These are phyloP conservation scores for Copromyces sp. DNA, from an alignment of 495 filamentous ascomycete species.

Conservation along the genomic window DNA sequence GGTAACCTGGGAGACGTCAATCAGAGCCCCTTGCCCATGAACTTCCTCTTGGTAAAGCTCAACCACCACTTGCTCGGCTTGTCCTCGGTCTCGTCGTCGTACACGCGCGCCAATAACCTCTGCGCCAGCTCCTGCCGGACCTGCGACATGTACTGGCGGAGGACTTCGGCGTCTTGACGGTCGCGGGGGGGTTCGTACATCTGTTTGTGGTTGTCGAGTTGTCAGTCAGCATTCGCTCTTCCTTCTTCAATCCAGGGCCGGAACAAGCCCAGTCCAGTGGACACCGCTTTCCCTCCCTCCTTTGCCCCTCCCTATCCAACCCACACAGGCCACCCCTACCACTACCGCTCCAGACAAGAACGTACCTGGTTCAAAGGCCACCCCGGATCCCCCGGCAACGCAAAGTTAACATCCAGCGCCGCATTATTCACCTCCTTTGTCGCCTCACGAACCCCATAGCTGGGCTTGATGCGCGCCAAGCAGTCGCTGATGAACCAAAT, in stretches of 20 bases:
- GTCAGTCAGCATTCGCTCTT: not conserved
- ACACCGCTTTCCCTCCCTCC: too few relatives aligned
- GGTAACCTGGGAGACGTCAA: not conserved
- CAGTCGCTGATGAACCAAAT: constrained; percentile 89
- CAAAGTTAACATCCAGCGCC: constrained; percentile 79
- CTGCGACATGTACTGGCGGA: constrained; percentile 81
- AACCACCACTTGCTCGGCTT: constrained; percentile 97
- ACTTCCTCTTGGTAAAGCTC: constrained; percentile 96
- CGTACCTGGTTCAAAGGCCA: constrained; percentile 84
- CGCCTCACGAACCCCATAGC: constrained; percentile 38
- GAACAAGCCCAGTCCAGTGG: too few relatives aligned
- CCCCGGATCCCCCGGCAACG: constrained; percentile 84
- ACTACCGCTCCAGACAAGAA: not conserved
- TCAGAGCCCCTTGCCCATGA: constrained; percentile 91
- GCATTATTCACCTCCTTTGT: constrained; percentile 45
- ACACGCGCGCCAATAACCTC: constrained; percentile 74
- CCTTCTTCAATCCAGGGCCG: too few relatives aligned
- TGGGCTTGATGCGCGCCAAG: constrained; percentile 70
- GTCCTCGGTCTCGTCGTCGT: constrained; percentile 64
- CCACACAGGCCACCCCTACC: too few relatives aligned
- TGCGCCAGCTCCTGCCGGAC: constrained; percentile 82
- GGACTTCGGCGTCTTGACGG: constrained; percentile 76
- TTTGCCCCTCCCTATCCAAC: too few relatives aligned
- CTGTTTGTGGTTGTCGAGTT: constrained; percentile 10
- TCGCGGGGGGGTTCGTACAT: constrained; percentile 62